A percentile compares a stretch with the other conserved stretches of the same genome.
These are phyloP conservation scores for Zygosaccharomyces rouxii DNA, from an alignment of 805 yeast genomes.

Conservation along the genomic window DNA sequence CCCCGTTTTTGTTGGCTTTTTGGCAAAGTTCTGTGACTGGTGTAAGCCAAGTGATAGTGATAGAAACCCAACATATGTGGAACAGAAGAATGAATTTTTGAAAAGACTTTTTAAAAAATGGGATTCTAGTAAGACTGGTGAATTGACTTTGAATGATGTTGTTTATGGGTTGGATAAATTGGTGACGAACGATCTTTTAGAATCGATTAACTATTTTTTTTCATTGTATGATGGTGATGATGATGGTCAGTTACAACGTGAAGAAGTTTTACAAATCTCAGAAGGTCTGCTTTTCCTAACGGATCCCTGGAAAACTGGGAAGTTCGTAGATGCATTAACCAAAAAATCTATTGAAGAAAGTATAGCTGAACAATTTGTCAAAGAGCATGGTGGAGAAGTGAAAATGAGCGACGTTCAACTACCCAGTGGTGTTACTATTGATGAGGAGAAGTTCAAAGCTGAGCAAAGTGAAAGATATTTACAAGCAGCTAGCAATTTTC, in stretches of 20 bases:
- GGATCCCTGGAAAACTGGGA: conserved; percentile 78
- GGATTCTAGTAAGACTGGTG: conserved; percentile 55
- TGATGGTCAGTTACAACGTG: conserved; percentile 64
- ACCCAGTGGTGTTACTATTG: conserved; percentile 58
- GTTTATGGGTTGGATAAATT: conserved; percentile 68
- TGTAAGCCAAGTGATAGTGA: conserved; percentile 40
- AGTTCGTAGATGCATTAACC: conserved; percentile 59
- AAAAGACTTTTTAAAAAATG: conserved; percentile 63
- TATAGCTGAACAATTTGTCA: conserved; percentile 57
- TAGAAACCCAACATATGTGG: conserved; percentile 29
- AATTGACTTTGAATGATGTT: conserved; percentile 63
- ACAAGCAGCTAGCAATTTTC: conserved; percentile 79
- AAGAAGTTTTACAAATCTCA: conserved; percentile 75
- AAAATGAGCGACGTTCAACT: conserved; percentile 41
- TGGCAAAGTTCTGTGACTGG: conserved; percentile 83
- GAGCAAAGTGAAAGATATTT: conserved; percentile 77
- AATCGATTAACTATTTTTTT: conserved; percentile 72
- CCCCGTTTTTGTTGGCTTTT: conserved; percentile 63
- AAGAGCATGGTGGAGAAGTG: conserved; percentile 31
- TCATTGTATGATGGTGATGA: conserved; percentile 61
- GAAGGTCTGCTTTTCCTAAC: conserved; percentile 84
- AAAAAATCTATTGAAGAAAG: conserved; percentile 58
- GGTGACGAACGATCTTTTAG: conserved; percentile 70
- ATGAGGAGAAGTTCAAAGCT: conserved; percentile 55
- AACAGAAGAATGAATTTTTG: conserved; percentile 47